Evolutionary conservation across 805 yeast species (phyloP), one percentile per base, ranked within the genome.

Genomic region (Alloascoidea africana): DNA sequence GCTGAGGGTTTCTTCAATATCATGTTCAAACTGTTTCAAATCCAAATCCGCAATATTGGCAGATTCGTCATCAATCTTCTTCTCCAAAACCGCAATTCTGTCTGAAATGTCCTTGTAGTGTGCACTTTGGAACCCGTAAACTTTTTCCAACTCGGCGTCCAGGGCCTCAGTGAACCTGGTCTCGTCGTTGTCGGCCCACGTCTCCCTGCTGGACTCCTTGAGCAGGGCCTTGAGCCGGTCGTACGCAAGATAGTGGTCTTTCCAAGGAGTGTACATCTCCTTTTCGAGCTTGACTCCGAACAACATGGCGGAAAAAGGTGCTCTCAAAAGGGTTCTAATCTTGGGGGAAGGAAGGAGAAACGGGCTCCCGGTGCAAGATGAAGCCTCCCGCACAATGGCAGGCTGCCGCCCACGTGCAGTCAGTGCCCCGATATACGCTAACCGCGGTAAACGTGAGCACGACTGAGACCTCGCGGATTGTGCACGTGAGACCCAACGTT

Each of bases 221-320:
- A 82, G 57, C 19, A 78, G 59, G 46, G 68, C 73, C 56, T 81
- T 81, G 51, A 82, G 59, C 32, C 58, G 58, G 46, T 70, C 81
- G 53, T 82, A 82, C 51, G 71, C 62, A 42, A 82, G 66, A 52
- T 81, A 82, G 50, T 74, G 66, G 19, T 67, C 70, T 54, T 72
- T 79, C 98, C 98, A 89, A 1, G 96, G 94, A 35, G 75, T 74
- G 58, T 81, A 85, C 27, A 74, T 73, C 54, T 87, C 96, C 45
- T 73, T 75, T 38, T 78, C 77, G 39, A 89, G 65, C 52, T 82
- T 84, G 37, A 72, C 83, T 38, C 94, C 94, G 52, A 89, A 89
- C 39, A 89, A 60, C 97, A 91, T 86, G n/a, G n/a, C n/a, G n/a
- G n/a, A n/a, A n/a, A n/a, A n/a, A n/a, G n/a, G 8, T 36, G n/a